These are phyloP conservation scores for Pseudopyricularia javanii DNA, from an alignment of 2,329 filamentous ascomycete species.

Conservation along the genomic window DNA sequence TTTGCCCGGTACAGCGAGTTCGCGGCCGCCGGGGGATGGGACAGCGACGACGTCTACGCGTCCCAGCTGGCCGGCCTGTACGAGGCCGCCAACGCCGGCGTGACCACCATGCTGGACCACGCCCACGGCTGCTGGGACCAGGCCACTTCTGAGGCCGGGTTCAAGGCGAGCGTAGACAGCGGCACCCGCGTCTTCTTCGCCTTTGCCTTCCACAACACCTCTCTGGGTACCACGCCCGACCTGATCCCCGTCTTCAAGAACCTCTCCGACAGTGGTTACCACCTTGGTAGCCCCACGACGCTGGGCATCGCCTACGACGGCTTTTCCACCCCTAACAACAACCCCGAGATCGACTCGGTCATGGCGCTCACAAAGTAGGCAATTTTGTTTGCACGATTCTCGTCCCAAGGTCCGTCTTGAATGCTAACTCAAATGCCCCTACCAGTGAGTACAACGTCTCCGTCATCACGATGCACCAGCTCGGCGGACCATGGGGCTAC, in stretches of 20 bases:
- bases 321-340: conserved; percentile 14
- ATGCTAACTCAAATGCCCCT: not conserved
- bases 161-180: conserved; percentile 33
- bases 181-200: conserved; percentile 35
- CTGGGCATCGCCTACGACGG: conserved; percentile 29
- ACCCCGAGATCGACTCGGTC: conserved; percentile 16
- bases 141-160: conserved; percentile 26
- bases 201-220: conserved; percentile 24
- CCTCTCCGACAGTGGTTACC: conserved; percentile 16
- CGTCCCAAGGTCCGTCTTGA: not conserved
- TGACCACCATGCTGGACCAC: conserved; percentile 39
- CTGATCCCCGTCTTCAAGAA: conserved; percentile 26
- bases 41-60: conserved; percentile 30
- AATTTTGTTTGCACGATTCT: not conserved
- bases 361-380: conserved; percentile 19
- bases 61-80: conserved; percentile 32
- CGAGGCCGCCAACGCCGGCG: conserved; percentile 38
- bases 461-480: conserved; percentile 31
- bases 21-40: conserved; percentile 18
- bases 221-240: conserved; percentile 19
- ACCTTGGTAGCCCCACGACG: conserved; percentile 16
- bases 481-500: conserved; percentile 24
- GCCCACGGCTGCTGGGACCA: conserved; percentile 35
- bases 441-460: conserved; percentile 23
- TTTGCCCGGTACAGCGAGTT: conserved; percentile 25